Conservation (phyloP, 2,329 filamentous ascomycete species). For the Talaromyces sp. region DNA sequence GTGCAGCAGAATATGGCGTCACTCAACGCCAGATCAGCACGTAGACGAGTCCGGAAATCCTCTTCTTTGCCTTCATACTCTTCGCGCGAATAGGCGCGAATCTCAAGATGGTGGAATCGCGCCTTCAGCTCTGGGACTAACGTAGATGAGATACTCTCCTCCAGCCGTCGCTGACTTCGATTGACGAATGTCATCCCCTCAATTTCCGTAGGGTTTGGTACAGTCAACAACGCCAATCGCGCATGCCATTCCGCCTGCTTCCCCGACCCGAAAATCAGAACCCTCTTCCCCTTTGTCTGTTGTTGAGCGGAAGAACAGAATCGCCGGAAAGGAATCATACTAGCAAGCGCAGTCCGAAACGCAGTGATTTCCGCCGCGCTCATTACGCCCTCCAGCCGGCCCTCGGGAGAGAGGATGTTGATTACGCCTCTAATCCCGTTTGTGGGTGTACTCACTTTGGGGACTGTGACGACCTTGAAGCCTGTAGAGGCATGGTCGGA, state of each 20-base stretch:
- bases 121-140: conserved; percentile 32
- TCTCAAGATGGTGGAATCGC: conserved; percentile 35
- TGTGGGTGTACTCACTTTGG: conserved; percentile 31
- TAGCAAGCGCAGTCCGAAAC: conserved; percentile 73
- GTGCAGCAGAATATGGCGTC: conserved; percentile 52
- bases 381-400: conserved; percentile 63
- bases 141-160: conserved; percentile 31
- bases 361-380: conserved; percentile 73
- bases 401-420: conserved; percentile 63
- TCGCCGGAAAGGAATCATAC: conserved; percentile 61
- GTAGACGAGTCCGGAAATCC: conserved; percentile 35
- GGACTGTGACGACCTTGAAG: conserved; percentile 68
- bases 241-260: conserved; percentile 52
- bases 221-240: conserved; percentile 40
- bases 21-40: conserved; percentile 28
- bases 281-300: conserved; percentile 22
- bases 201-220: conserved; percentile 44
- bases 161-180: conserved; percentile 59
- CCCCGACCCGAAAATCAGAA: conserved; percentile 50
- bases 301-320: conserved; percentile 14
- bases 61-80: neutral
- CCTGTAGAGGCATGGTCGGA: conserved; percentile 61
- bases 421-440: conserved; percentile 60
- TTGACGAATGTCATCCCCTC: conserved; percentile 76
- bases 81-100: conserved; percentile 54